Evolutionary conservation across 2,329 filamentous ascomycete genomes (phyloP).

Genomic region (Monilinia vaccinii-corymbosi): DNA sequence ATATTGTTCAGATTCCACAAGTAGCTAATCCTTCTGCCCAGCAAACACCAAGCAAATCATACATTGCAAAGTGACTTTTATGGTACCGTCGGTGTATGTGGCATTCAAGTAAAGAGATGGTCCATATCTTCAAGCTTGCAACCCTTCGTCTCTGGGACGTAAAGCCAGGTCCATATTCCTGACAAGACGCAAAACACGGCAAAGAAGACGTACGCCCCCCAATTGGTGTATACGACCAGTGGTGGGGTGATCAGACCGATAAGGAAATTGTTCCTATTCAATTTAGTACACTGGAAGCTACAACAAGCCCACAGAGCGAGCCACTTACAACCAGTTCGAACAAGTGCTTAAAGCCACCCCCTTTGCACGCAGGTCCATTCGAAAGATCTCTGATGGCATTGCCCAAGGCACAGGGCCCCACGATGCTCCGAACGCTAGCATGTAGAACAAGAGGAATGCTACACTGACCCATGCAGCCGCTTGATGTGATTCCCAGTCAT

Average conservation of each 20-base stretch:
- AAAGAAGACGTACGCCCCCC: slow-evolving; percentile 48
- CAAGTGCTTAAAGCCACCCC: slow-evolving; percentile 55
- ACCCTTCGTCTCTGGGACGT: slow-evolving; percentile 38
- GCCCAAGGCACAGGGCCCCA: slow-evolving; percentile 28
- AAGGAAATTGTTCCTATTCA: slow-evolving; percentile 3
- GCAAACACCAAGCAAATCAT: background rate
- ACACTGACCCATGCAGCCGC: slow-evolving; percentile 46
- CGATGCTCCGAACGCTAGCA: slow-evolving; percentile 44
- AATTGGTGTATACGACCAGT: slow-evolving; percentile 47
- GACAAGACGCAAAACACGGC: slow-evolving; percentile 39
- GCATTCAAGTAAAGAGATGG: slow-evolving; percentile 8
- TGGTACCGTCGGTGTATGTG: background rate
- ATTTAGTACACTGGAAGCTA: background rate
- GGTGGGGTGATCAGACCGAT: slow-evolving; percentile 51
- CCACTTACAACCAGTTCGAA: slow-evolving; percentile 46
- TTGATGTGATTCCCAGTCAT: slow-evolving; percentile 41
- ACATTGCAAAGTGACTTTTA: background rate
- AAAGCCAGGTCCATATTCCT: slow-evolving; percentile 40
- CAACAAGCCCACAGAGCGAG: background rate
- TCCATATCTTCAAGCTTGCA: slow-evolving; percentile 49
- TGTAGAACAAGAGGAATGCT: slow-evolving; percentile 49
- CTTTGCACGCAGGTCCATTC: slow-evolving; percentile 48
- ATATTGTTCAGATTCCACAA: background rate
- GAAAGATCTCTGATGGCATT: slow-evolving; percentile 51
- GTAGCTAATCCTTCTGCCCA: no score